Conservation (phyloP, 2,329 filamentous ascomycete genomes). For the Xylariaceae sp. region DNA sequence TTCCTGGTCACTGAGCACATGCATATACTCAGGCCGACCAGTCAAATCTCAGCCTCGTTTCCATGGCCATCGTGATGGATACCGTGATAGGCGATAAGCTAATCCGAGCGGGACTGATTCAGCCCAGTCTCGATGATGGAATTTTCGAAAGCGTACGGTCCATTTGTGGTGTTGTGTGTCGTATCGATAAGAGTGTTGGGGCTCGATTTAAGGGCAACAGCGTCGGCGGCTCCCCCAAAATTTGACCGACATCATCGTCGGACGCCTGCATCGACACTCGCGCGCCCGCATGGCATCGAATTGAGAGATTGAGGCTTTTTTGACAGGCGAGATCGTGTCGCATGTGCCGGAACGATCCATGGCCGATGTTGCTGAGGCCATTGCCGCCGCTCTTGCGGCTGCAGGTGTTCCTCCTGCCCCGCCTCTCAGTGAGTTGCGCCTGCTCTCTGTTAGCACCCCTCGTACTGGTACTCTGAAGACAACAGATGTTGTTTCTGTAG, state of each 20-base stretch:
- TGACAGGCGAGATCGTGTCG: slow-evolving; percentile 11
- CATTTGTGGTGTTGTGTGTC: slow-evolving; percentile 27
- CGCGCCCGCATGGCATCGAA: neutral
- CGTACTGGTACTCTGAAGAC: neutral
- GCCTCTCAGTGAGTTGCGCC: slow-evolving; percentile 21
- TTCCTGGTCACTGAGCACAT: too few species aligned
- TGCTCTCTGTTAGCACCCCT: neutral
- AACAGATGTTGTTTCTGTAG: neutral
- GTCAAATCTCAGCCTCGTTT: too few species aligned
- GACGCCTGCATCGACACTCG: neutral
- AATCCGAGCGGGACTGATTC: neutral
- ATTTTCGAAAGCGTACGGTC: neutral
- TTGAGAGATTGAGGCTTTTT: neutral
- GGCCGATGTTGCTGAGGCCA: slow-evolving; percentile 32
- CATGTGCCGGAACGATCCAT: slow-evolving; percentile 20
- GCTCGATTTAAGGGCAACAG: slow-evolving; percentile 31
- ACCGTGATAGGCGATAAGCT: neutral
- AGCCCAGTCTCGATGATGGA: neutral
- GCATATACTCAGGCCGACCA: too few species aligned
- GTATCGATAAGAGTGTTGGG: slow-evolving; percentile 25
- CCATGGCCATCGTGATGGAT: too few species aligned
- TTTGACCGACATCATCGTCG: slow-evolving; percentile 23
- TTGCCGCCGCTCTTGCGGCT: slow-evolving; percentile 30
- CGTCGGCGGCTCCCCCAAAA: slow-evolving; percentile 28
- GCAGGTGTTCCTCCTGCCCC: slow-evolving; percentile 16